Percentiles rank a stretch among this genome's conserved stretches.
phyloP scores from a whole-genome alignment of 208 protist genomes.

The Angomonas ambiguus region DNA sequence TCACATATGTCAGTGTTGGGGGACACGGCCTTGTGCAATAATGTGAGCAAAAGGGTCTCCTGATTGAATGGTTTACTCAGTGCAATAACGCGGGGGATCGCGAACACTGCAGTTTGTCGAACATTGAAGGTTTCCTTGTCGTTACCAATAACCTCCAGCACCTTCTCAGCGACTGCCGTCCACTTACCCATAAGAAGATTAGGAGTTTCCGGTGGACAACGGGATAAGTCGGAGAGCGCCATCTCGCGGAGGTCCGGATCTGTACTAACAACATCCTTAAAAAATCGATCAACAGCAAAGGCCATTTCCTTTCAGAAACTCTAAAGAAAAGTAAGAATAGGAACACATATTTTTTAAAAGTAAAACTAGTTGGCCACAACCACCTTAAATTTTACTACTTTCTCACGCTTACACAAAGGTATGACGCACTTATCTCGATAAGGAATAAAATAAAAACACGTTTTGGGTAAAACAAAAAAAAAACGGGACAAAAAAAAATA shows the following conservation, averaged over 20 bases:
- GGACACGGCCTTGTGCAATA: neutral
- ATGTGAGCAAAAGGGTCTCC: neutral
- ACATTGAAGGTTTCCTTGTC: neutral
- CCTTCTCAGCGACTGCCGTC: neutral
- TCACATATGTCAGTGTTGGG: neutral
- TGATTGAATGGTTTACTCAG: neutral
- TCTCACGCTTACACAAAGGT: too few relatives aligned
- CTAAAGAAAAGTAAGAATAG: neutral
- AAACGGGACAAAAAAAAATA: neutral
- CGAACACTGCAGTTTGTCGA: neutral
- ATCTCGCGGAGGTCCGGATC: slow-evolving; percentile 2
- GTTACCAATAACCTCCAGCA: neutral
- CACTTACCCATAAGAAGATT: neutral
- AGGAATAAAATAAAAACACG: slow-evolving; percentile 18
- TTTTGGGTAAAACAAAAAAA: slow-evolving; percentile 2
- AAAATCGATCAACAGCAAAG: neutral
- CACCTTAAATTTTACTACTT: too few relatives aligned
- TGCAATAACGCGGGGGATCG: neutral
- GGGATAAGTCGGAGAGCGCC: neutral
- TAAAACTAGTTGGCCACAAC: too few relatives aligned
- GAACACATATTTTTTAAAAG: too few relatives aligned
- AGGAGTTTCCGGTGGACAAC: neutral
- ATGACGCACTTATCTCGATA: neutral
- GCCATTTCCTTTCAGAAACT: neutral
- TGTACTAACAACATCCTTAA: neutral